These are phyloP conservation scores for Suillus spraguei DNA, from an alignment of 768 basidiomycete species.

Conservation along the genomic window DNA sequence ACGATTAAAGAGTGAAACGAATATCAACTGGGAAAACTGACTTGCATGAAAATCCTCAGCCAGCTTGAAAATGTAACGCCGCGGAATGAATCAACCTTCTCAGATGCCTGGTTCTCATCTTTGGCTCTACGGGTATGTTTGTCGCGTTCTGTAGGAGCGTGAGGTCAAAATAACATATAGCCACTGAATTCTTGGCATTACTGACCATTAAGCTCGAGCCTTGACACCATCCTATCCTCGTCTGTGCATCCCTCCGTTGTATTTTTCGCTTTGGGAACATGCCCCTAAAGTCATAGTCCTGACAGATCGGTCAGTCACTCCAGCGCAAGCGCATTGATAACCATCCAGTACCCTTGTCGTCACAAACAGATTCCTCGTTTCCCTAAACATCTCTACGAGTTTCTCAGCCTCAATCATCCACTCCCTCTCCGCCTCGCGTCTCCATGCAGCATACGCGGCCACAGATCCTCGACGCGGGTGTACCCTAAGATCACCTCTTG, in stretches of 20 bases:
- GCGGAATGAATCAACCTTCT: constrained; percentile 69
- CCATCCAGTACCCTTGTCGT: constrained; percentile 67
- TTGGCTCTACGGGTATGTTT: constrained; percentile 51
- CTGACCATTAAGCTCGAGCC: constrained; percentile 75
- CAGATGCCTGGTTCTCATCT: constrained; percentile 40
- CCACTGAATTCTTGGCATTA: neutral
- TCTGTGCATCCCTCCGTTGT: constrained; percentile 49
- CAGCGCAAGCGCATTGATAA: neutral
- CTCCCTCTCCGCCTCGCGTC: constrained; percentile 55
- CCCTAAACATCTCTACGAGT: constrained; percentile 86
- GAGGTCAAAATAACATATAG: neutral
- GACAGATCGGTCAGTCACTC: constrained; percentile 13
- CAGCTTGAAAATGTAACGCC: constrained; percentile 84
- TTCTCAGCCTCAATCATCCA: constrained; percentile 88
- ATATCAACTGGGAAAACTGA: constrained; percentile 27
- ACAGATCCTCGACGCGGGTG: constrained; percentile 59
- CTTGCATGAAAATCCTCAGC: constrained; percentile 86
- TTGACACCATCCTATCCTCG: constrained; percentile 72
- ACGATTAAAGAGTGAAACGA: constrained; percentile 10
- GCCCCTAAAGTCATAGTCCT: constrained; percentile 63
- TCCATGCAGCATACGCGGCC: constrained; percentile 51
- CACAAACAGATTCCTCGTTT: constrained; percentile 83
- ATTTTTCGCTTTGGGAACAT: constrained; percentile 60
- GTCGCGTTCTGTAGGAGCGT: constrained; percentile 52
- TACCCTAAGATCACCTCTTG: constrained; percentile 63